Percentiles rank a stretch among this genome's conserved stretches.
phyloP scores from a whole-genome alignment of 768 basidiomycete species.

The Russula griseocarnosa region DNA sequence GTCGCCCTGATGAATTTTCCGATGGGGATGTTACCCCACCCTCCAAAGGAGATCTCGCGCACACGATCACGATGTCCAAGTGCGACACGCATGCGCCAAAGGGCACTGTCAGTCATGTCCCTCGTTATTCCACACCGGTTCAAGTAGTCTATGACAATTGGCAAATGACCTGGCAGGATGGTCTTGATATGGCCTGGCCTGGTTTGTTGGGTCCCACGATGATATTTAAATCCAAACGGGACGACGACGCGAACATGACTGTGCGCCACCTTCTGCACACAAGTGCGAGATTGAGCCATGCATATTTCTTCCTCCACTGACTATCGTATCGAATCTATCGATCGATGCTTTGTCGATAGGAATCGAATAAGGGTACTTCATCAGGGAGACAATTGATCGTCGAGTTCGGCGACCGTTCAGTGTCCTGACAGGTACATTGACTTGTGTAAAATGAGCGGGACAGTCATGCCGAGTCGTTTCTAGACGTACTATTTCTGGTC shows the following conservation, averaged over 20 bases:
- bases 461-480: background rate
- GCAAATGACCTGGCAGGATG: background rate
- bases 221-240: background rate
- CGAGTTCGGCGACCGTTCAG: background rate
- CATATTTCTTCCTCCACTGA: conserved; percentile 6
- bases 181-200: background rate
- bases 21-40: fast-evolving
- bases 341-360: background rate
- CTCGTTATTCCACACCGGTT: fast-evolving
- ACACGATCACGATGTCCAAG: too few relatives aligned
- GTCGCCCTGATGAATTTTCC: background rate
- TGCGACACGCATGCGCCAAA: too few relatives aligned
- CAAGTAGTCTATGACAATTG: background rate
- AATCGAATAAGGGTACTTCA: background rate
- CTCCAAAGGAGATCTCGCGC: background rate
- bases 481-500: background rate
- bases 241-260: background rate
- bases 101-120: too few relatives aligned
- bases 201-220: background rate
- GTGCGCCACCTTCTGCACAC: conserved; percentile 12
- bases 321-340: background rate
- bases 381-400: background rate
- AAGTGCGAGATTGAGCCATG: conserved; percentile 25
- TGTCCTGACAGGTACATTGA: background rate
- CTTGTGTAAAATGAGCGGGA: background rate